A percentile compares a stretch with the other conserved stretches of the same genome.
These are phyloP conservation scores for Cenococcum geophilum DNA, from an alignment of 495 filamentous ascomycete genomes.

Conservation along the genomic window DNA sequence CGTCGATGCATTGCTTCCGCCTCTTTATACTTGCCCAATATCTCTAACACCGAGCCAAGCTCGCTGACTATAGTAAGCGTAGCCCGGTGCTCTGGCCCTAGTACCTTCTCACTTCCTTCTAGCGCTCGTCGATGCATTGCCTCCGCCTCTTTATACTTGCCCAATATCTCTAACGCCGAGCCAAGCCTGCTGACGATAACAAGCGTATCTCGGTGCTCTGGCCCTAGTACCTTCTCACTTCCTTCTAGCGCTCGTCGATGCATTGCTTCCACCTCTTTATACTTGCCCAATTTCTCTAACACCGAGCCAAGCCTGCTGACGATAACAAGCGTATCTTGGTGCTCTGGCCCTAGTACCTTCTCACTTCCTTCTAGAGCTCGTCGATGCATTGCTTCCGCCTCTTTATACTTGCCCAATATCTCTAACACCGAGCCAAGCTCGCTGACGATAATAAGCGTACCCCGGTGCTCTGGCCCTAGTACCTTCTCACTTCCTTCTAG, in stretches of 20 bases:
- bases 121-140: conserved; percentile 4
- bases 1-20: neutral
- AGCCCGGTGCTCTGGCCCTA: conserved; percentile 8
- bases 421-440: too few relatives aligned
- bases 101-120: neutral
- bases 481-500: conserved; percentile 4
- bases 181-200: conserved; percentile 1
- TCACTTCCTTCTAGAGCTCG: too few relatives aligned
- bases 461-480: conserved; percentile 13
- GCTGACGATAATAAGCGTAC: conserved; percentile 1
- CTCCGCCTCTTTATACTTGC: conserved; percentile 9
- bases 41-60: neutral
- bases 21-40: neutral
- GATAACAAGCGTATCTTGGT: conserved; percentile 11
- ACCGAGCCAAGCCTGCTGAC: neutral
- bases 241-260: conserved; percentile 1
- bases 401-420: neutral
- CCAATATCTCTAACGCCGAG: neutral
- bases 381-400: too few relatives aligned
- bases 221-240: neutral
- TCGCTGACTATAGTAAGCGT: neutral
- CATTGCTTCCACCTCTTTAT: conserved; percentile 9
- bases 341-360: conserved; percentile 20
- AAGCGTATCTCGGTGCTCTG: conserved; percentile 4
- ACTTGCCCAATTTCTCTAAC: neutral